Percentiles rank a stretch among this genome's conserved stretches.
Conservation (phyloP, 805 yeast species). For the Candida namnaoensis region DNA sequence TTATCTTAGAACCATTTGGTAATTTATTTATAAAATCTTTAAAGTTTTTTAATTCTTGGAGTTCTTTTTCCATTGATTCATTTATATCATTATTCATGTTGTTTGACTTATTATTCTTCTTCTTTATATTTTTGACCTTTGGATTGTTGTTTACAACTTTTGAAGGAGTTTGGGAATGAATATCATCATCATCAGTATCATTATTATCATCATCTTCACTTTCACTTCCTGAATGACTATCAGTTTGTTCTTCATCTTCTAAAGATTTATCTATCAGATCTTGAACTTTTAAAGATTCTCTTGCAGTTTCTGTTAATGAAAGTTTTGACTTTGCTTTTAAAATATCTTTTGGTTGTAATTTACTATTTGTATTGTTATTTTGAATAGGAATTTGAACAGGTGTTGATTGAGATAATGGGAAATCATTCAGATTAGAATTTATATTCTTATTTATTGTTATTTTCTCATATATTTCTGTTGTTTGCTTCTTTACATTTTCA, state of each 20-base stretch:
- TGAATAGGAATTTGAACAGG: slow-evolving; percentile 8
- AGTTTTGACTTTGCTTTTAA: slow-evolving; percentile 14
- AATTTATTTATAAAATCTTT: slow-evolving; percentile 6
- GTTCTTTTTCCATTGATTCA: background rate
- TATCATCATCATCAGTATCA: slow-evolving; percentile 2
- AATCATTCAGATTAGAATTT: background rate
- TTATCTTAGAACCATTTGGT: slow-evolving; percentile 6
- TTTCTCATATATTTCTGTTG: too few relatives aligned
- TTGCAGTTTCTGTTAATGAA: slow-evolving; percentile 12
- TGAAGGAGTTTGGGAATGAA: background rate
- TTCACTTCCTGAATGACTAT: background rate
- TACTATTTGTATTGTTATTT: background rate
- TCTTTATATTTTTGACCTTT: background rate
- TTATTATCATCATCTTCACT: slow-evolving; percentile 2
- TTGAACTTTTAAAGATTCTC: slow-evolving; percentile 3
- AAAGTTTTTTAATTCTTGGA: slow-evolving; percentile 12
- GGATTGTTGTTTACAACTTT: background rate
- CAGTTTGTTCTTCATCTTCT: background rate
- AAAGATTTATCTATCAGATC: background rate
- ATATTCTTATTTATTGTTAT: too few relatives aligned
- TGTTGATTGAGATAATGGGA: slow-evolving; percentile 17
- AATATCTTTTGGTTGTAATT: slow-evolving; percentile 16
- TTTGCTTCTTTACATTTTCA: too few relatives aligned
- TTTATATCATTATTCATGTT: too few relatives aligned
- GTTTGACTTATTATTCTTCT: background rate